Evolutionary conservation across 306 rosid genomes (phyloP), one percentile per base, ranked within the genome.

Genomic region (Prunus persica): DNA sequence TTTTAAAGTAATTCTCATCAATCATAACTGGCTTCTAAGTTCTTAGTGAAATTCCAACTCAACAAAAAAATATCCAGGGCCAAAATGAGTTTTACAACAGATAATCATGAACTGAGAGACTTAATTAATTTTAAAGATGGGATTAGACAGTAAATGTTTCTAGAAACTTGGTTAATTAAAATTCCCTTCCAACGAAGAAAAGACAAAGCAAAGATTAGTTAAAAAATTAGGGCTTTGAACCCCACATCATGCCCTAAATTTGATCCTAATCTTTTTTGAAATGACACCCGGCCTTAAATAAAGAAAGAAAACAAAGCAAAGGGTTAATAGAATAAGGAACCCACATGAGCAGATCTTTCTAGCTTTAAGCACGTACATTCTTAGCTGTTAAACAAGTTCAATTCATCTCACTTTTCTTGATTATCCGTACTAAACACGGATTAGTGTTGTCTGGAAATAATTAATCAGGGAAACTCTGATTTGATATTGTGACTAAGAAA

Each of bases 261-360:
- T 70, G 68, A 93, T 90, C 96, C 83, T 73, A 77, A 88, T 89
- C 94, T 86, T 56, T 11, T 52, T 8, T 72, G 88, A 86, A 86
- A 83, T 72, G 88, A 79, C 90, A 74, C 79, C 61, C 77, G 20
- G 11, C 51, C 54, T 47, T 60, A 49, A n/a, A 38, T 80, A 79
- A 75, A 61, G 68, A 54, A 58, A 70, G 74, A 69, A 66, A 24
- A 9, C 54, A 22, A 41, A 55, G 34, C 13, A 76, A 47, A 77
- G 43, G 61, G 50, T 32, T 27, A 28, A 46, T 69, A 65, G 58
- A 65, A 51, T 67, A 38, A 78, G 80, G 79, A 76, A 46, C 58
- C 66, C 52, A 55, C 76, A 74, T 69, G 85, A 16, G 27, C 30
- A 64, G 71, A 87, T 84, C 82, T 67, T 77, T 60, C 51, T 65